Evolutionary conservation across 768 basidiomycete species (phyloP).

Genomic region (Kwoniella europaea): DNA sequence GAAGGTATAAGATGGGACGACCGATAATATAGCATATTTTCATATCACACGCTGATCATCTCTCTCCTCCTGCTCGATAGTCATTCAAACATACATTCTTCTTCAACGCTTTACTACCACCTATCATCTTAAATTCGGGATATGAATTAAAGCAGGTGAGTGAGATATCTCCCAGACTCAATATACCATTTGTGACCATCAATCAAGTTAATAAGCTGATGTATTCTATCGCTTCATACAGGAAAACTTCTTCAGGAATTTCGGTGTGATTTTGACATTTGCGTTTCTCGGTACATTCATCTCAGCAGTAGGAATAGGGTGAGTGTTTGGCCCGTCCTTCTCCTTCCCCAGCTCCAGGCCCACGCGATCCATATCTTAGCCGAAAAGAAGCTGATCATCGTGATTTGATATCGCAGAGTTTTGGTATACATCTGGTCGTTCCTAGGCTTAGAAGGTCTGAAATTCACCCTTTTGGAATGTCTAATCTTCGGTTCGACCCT

Average conservation of each 20-base stretch:
- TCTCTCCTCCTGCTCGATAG: constrained; percentile 58
- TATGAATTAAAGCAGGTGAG: constrained; percentile 94
- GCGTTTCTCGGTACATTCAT: constrained; percentile 96
- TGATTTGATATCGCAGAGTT: constrained; percentile 63
- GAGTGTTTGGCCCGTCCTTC: constrained; percentile 56
- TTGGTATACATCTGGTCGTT: constrained; percentile 94
- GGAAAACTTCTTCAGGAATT: constrained; percentile 99
- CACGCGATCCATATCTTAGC: too few relatives aligned
- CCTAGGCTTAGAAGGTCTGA: constrained; percentile 85
- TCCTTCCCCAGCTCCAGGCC: too few relatives aligned
- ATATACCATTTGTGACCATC: too few relatives aligned
- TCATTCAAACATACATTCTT: constrained; percentile 96
- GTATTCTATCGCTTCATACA: constrained; percentile 53
- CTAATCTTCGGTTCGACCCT: constrained; percentile 94
- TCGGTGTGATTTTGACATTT: constrained; percentile 83
- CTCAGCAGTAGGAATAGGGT: constrained; percentile 95
- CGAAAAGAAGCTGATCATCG: too few relatives aligned
- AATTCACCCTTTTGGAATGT: constrained; percentile 86
- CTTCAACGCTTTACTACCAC: constrained; percentile 96
- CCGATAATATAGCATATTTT: neutral
- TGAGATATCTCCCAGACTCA: neutral
- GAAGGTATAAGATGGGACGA: too few relatives aligned
- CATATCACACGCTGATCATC: constrained; percentile 1
- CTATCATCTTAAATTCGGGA: constrained; percentile 96
- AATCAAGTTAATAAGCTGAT: too few relatives aligned